Base-by-base conservation (phyloP, 139 green algal genomes). In the Picochlorum costavermella region DNA sequence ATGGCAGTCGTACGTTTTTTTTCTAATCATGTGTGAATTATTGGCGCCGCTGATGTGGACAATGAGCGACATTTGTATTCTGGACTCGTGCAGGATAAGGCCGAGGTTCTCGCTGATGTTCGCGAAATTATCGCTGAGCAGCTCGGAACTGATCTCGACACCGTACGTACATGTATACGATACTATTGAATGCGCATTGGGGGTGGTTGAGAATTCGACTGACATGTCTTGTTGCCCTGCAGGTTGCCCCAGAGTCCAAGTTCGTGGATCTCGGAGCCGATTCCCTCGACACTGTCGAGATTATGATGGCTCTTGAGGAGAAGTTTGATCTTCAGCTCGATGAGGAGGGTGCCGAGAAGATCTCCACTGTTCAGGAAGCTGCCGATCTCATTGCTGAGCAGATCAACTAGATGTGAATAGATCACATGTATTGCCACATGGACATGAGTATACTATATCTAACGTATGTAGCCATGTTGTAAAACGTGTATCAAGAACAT, bases 301-400 rank as follows among this genome's bases (percentile, higher is more conserved):
- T 98, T 76, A 98, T 98, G 92, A 98, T 98, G 92, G 92, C 92
- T 1, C 76, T 98, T 46, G 92, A 97, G 83, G 92, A 97, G 83
- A 91, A 95, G 84, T 98, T 96, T 63, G 87, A 95, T 62, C 86
- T 98, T 56, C 81, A 83, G 57, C 81, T 98, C 33, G 90, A 96
- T 36, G 92, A 98, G 88, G 91, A 98, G 51, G 87, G 87, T 67
- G 88, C 92, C 16, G 92, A 97, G 82, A 96, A 96, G 77, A 95
- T 97, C 67, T 68, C 69, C 56, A 98, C 92, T 25, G 92, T 79
- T 56, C 72, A 82, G 69, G 76, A 80, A 23, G 73, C 69, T 4
- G 89, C 89, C 44, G 86, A 96, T 80, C 73, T 96, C 46, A 96
- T 97, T 56, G 78, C 86, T 16, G 60, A 63, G 10, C 81, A 91